Base-by-base conservation (phyloP, 2,329 filamentous ascomycete species). In the Periglandula ipomoeae region DNA sequence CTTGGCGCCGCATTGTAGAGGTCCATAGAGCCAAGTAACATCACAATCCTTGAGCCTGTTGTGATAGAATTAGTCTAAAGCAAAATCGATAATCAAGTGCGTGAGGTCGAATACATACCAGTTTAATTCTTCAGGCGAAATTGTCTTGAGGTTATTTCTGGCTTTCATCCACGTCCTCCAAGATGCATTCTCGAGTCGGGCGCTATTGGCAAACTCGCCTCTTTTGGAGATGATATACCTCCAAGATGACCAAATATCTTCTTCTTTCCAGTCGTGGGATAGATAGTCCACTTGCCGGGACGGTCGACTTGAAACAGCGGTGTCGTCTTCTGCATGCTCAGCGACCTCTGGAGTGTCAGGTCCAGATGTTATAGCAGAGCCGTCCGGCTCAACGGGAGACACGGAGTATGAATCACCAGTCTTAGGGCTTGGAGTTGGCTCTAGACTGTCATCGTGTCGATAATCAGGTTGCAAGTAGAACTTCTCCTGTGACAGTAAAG, bases 191-290 rank as follows among this genome's bases (percentile, higher is more conserved):
- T 97, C 93, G 26, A 97, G 69, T 44, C 93, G 77, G 30, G 83
- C 84, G 32, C 85, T 80, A 64, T 96, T 91, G 57, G 81, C 82
- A 55, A 94, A 94, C 47, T 87, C 79, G 51, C 81, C 82, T 58
- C 85, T 77, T 59, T 88, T 86, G 24, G 86, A 84, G 15, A 90
- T 82, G 58, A 97, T 88, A 63, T 95, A 93, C 62, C 89, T 84
- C 93, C 93, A 97, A 1, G 91, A 96, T 5, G 87, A 85, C 90
- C 90, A 97, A 23, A 97, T 94, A 66, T 98, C 91, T 65, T 97
- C 90, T 67, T 96, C 89, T 54, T 79, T 82, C 88, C 91, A 95
- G 53, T 91, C 82, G 62, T 97, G 87, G 17, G 90, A 95, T 42
- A 96, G 78, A 62, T 95, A 95, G 68, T 95, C 90, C n/a, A 95